Base-by-base conservation (phyloP, 257 asterid species). In the Solanum raphanifolium region DNA sequence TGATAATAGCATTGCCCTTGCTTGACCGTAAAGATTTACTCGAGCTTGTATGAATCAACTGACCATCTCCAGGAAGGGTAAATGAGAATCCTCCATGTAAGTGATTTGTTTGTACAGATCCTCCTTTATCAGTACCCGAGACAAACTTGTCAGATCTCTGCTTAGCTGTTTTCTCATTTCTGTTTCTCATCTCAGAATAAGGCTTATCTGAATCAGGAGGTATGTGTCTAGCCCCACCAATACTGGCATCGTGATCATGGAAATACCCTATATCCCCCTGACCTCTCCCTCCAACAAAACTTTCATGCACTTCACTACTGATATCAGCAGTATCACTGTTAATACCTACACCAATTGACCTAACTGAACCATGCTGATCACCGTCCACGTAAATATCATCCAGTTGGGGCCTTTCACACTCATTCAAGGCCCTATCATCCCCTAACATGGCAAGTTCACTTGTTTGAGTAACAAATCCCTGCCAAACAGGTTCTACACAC, bases 281-380 rank as follows among this genome's bases (percentile, higher is more conserved):
- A 86, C 78, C 43, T 60, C 87, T 89, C 78, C 89, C 85, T 81
- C 90, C 90, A 69, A 89, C 78, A 31, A 86, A 66, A 60, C 89
- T 89, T 83, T 39, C 82, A 21, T 79, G 88, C 58, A 86, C 90
- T 72, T 89, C 90, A 89, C 82, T 89, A 32, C 87, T 87, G 32
- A 89, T 36, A 66, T 86, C 89, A 69, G 87, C 89, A 86, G 82
- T 85, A 89, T 89, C 89, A 25, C 89, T 86, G 85, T 55, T 86
- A 31, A 89, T 81, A 29, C 90, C 90, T 5, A 89, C 90, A 79
- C 90, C 90, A 55, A 89, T 89, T n/a, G 90, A 89, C 39, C 90
- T 89, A 81, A 89, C 90, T 18, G 90, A 89, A 34, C 89, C 89
- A 43, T 82, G 90, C 74, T 86, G 90, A 89, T 89, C 89, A 38